These are phyloP conservation scores for Nakazawaea ishiwadae DNA, from an alignment of 805 yeast species.

Conservation along the genomic window DNA sequence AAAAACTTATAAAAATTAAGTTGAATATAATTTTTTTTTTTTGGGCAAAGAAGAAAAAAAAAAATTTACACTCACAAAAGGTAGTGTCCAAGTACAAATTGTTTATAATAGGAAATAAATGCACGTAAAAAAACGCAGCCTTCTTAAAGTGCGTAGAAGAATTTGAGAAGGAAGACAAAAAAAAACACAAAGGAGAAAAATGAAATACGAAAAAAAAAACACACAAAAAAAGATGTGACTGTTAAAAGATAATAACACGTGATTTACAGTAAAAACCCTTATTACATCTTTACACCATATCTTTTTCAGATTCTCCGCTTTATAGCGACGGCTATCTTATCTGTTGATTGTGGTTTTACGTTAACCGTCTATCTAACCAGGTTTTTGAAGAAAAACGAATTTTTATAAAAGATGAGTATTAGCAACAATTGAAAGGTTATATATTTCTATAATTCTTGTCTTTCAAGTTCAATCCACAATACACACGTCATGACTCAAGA, in stretches of 20 bases:
- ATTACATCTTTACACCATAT: too few relatives aligned
- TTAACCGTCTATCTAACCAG: constrained; percentile 10
- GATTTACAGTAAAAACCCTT: background rate
- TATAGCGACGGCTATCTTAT: constrained; percentile 6
- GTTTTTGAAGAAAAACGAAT: background rate
- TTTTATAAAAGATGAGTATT: background rate
- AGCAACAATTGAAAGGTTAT: too few relatives aligned
- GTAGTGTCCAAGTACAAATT: too few relatives aligned
- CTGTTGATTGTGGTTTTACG: too few relatives aligned
- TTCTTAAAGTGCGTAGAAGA: too few relatives aligned
- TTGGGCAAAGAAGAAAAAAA: background rate
- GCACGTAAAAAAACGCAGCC: too few relatives aligned
- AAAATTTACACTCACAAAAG: background rate
- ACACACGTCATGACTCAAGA: constrained; percentile 8
- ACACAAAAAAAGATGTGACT: background rate
- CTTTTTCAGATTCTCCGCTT: constrained; percentile 1
- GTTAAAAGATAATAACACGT: background rate
- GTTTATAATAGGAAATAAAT: too few relatives aligned
- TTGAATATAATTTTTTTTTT: too few relatives aligned
- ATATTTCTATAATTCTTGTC: too few relatives aligned
- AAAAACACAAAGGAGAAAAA: too few relatives aligned
- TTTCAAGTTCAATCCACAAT: background rate
- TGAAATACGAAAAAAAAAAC: background rate
- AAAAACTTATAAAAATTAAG: background rate
- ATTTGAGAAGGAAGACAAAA: too few relatives aligned